Evolutionary conservation across 2,329 filamentous ascomycete genomes (phyloP), one percentile per base, ranked within the genome.

Genomic region (Basipetospora chlamydospora): DNA sequence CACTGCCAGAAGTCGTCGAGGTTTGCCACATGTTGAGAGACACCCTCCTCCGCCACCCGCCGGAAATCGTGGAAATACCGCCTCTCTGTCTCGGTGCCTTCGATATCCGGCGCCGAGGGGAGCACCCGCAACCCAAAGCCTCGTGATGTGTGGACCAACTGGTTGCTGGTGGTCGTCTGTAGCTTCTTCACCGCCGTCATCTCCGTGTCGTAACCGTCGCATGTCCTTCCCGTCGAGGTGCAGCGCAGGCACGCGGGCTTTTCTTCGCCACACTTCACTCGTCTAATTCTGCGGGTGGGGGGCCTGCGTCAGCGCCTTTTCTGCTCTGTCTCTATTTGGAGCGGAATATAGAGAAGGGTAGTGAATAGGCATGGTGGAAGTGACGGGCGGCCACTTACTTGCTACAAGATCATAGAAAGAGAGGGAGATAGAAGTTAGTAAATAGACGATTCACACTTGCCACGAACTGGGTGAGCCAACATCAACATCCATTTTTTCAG

Each of bases 241-340:
- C 55, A 59, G 22, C 51, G 48, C 15, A 49, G 40, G 39, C 55
- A 58, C 6, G 48, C 45, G 2, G 55, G 55, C 26, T 54, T 53
- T 16, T 48, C 48, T 39, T 58, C 53, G 39, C 52, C 54, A 39
- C 54, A 58, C 37, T 56, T 57, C 9, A 58, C 48, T 16, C 53
- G 47, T 38, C 55, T 48, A 22, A 56, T 58, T 44, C 55, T 56
- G 23, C 15, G 20, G 4, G 28, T 31, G 6, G 10, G 25, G 20
- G 23, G 41, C 29, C 38, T 32, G 33, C 33, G 30, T 28, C 15
- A 33, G 12, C 13, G 5, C n/a, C n/a, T n/a, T n/a, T n/a, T n/a
- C n/a, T n/a, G n/a, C n/a, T n/a, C n/a, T n/a, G n/a, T n/a, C n/a
- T n/a, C n/a, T n/a, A n/a, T n/a, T n/a, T n/a, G n/a, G n/a, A 6